These are phyloP conservation scores for Mrakia hoshinonis DNA, from an alignment of 768 basidiomycete genomes.

Conservation along the genomic window DNA sequence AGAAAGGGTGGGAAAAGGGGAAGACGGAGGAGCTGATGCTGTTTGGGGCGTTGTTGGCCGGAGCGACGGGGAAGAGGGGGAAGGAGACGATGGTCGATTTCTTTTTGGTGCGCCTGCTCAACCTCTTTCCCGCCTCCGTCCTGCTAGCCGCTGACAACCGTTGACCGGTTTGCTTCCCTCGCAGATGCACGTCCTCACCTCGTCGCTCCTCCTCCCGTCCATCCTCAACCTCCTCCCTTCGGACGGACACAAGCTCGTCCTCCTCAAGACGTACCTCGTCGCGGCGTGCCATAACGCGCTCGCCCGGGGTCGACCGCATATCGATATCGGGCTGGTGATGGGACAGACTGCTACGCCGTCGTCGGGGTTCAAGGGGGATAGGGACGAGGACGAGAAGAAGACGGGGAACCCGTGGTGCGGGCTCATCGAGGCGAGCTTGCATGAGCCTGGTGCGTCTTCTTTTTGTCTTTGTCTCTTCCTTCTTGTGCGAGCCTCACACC, in stretches of 20 bases:
- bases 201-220: slow-evolving; percentile 17
- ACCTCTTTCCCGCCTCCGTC: not conserved
- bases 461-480: too few species aligned
- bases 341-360: not conserved
- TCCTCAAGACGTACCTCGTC: slow-evolving; percentile 21
- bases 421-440: not conserved
- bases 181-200: slow-evolving; percentile 28
- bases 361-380: not conserved
- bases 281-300: slow-evolving; percentile 1
- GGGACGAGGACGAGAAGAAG: not conserved
- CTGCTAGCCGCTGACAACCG: not conserved
- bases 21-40: slow-evolving; percentile 9
- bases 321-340: slow-evolving; percentile 9
- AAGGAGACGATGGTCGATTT: slow-evolving; percentile 23
- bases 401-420: slow-evolving; percentile 7
- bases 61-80: slow-evolving; percentile 14
- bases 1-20: not conserved
- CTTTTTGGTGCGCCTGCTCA: slow-evolving; percentile 15
- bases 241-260: not conserved
- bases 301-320: slow-evolving; percentile 14
- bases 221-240: slow-evolving; percentile 8
- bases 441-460: not conserved
- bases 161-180: not conserved
- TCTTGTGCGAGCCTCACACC: not conserved
- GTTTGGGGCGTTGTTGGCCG: slow-evolving; percentile 8